Conservation (phyloP, 495 filamentous ascomycete species). For the Hyaloscypha hepaticicola region DNA sequence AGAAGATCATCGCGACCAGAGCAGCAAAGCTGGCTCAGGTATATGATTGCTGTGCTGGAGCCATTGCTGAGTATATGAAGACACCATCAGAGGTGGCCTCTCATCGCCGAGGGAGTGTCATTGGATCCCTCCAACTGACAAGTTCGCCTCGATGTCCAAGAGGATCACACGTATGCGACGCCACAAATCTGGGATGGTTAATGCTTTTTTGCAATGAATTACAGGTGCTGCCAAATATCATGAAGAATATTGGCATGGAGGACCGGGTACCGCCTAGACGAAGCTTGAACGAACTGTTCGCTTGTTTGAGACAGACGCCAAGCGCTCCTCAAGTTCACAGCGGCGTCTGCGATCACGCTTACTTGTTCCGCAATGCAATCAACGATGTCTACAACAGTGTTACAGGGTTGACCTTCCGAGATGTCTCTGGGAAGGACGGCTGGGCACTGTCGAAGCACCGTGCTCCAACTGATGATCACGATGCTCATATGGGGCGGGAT, state of each 20-base stretch:
- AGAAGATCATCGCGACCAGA: slow-evolving; percentile 37
- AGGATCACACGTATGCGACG: slow-evolving; percentile 40
- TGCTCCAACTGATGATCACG: slow-evolving; percentile 16
- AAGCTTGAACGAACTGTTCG: slow-evolving; percentile 36
- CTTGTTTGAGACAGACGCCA: slow-evolving; percentile 34
- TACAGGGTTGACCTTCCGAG: slow-evolving; percentile 36
- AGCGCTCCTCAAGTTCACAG: slow-evolving; percentile 37
- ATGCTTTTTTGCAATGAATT: slow-evolving; percentile 41
- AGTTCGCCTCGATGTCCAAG: slow-evolving; percentile 37
- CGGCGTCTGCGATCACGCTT: slow-evolving; percentile 41
- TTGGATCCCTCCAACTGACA: slow-evolving; percentile 26
- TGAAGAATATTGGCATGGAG: slow-evolving; percentile 26
- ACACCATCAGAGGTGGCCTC: slow-evolving; percentile 18
- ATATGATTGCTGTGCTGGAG: slow-evolving; percentile 31
- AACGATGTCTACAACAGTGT: slow-evolving; percentile 43
- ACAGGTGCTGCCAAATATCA: slow-evolving; percentile 31
- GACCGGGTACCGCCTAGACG: slow-evolving; percentile 18
- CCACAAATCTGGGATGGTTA: slow-evolving; percentile 44
- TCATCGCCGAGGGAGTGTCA: slow-evolving; percentile 13
- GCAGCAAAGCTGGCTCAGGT: slow-evolving; percentile 40
- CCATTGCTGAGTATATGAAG: slow-evolving; percentile 34
- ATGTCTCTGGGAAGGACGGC: slow-evolving; percentile 35
- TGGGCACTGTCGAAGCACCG: slow-evolving; percentile 36
- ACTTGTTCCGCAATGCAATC: slow-evolving; percentile 39
- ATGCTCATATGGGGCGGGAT: slow-evolving; percentile 11